A percentile compares a stretch with the other conserved stretches of the same genome.
Conservation (phyloP, 352 stramenopile genomes). For the Phytopythium mirpurense region DNA sequence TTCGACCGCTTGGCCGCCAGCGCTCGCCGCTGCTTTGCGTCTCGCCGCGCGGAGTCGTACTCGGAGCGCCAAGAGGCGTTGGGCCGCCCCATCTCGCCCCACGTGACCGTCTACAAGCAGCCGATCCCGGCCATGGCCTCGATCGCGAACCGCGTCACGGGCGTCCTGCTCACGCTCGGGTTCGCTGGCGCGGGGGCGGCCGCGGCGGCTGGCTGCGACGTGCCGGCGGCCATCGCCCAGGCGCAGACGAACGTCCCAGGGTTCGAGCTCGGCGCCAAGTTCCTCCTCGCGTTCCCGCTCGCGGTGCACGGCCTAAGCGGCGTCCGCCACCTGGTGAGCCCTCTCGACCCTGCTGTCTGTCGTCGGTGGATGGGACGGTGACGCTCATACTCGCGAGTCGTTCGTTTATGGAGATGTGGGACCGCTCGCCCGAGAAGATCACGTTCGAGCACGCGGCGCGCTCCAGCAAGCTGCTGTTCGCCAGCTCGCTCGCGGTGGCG, state of each 20-base stretch:
- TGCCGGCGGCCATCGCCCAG: slow-evolving; percentile 73
- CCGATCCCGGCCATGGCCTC: slow-evolving; percentile 90
- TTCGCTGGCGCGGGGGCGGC: slow-evolving; percentile 61
- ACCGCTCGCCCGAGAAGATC: slow-evolving; percentile 84
- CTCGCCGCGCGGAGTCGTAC: slow-evolving; percentile 37
- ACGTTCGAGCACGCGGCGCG: slow-evolving; percentile 56
- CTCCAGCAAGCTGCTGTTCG: slow-evolving; percentile 51
- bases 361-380: no score
- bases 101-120: slow-evolving; percentile 96
- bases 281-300: slow-evolving; percentile 91
- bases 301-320: slow-evolving; percentile 92
- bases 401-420: slow-evolving; percentile 59
- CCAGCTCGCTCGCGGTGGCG: slow-evolving; percentile 33
- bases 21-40: no score
- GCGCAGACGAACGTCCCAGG: slow-evolving; percentile 64
- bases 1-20: not conserved
- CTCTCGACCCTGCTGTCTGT: no score
- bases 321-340: slow-evolving; percentile 81
- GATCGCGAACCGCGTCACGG: slow-evolving; percentile 93
- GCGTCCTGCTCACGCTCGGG: slow-evolving; percentile 79
- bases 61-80: slow-evolving; percentile 81
- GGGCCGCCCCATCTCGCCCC: slow-evolving; percentile 91
- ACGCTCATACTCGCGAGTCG: not conserved
- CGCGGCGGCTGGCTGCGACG: slow-evolving; percentile 72
- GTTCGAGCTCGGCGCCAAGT: slow-evolving; percentile 86